phyloP scores from a whole-genome alignment of 192 early-diverging fungal species.

The Umbelopsis vinacea region DNA sequence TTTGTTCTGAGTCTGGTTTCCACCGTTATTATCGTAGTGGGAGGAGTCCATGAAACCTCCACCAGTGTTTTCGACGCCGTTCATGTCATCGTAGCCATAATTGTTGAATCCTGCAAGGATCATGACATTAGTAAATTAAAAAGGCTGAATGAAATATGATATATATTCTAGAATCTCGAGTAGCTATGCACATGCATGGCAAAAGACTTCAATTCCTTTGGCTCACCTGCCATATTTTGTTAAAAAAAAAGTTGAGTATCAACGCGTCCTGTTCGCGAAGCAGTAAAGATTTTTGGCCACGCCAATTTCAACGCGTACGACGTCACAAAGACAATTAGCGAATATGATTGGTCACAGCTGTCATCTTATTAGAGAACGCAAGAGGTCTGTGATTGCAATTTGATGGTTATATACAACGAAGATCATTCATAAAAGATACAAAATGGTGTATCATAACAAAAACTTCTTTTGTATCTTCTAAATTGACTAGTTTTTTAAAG shows the following conservation, averaged over 20 bases:
- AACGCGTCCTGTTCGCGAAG: background rate
- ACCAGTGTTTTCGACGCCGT: slow-evolving; percentile 2
- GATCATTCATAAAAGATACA: too few species aligned
- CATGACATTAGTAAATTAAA: background rate
- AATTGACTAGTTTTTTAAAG: too few species aligned
- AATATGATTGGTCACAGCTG: background rate
- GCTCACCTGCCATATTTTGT: slow-evolving; percentile 12
- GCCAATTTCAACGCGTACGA: too few species aligned
- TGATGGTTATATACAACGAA: too few species aligned
- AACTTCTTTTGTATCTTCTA: too few species aligned
- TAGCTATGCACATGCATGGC: too few species aligned
- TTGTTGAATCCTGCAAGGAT: background rate
- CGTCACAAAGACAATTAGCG: background rate
- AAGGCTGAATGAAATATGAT: too few species aligned
- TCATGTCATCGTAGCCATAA: slow-evolving; percentile 20
- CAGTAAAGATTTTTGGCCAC: background rate
- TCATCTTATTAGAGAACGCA: too few species aligned
- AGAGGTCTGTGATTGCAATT: too few species aligned
- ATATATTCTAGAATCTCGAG: too few species aligned
- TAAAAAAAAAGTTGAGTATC: background rate
- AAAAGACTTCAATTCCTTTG: background rate
- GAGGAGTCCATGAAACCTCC: slow-evolving; percentile 6
- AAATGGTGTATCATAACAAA: too few species aligned
- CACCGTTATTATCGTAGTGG: background rate
- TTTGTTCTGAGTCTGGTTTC: slow-evolving; percentile 2